Conservation (phyloP, 2,329 filamentous ascomycete genomes). For the Exophiala phaeomuriformis region DNA sequence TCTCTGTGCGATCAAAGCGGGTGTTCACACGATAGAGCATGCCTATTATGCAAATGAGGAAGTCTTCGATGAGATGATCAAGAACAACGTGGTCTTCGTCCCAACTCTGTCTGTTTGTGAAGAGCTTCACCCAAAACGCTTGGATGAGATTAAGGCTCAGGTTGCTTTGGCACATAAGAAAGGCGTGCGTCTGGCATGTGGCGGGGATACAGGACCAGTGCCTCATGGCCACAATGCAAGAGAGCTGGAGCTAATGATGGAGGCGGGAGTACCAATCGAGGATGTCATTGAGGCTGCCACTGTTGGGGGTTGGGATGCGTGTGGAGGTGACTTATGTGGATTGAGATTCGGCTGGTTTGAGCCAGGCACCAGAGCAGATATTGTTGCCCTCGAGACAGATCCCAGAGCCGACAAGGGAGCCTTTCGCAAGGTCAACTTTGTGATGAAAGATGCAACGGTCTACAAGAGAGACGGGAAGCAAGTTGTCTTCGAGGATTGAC, state of each 20-base stretch:
- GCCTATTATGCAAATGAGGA: conserved; percentile 36
- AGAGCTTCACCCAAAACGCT: conserved; percentile 25
- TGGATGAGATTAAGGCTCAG: conserved; percentile 13
- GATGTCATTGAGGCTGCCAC: conserved; percentile 47
- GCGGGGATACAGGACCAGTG: conserved; percentile 50
- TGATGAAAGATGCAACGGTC: conserved; percentile 51
- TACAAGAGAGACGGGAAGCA: conserved; percentile 36
- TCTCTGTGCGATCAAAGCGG: conserved; percentile 42
- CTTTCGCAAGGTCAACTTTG: conserved; percentile 46
- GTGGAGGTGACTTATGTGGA: conserved; percentile 47
- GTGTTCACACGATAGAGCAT: conserved; percentile 46
- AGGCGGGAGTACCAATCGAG: conserved; percentile 45
- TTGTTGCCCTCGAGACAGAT: conserved; percentile 45
- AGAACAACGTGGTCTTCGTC: conserved; percentile 44
- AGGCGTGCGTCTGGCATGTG: conserved; percentile 47
- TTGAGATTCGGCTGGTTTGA: conserved; percentile 48
- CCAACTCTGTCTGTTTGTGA: conserved; percentile 48
- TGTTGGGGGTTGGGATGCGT: conserved; percentile 50
- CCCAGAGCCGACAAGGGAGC: conserved; percentile 37
- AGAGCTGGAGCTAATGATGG: conserved; percentile 49
- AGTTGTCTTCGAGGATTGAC: background rate
- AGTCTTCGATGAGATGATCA: conserved; percentile 40
- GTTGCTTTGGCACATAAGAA: conserved; percentile 41
- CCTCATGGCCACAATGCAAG: conserved; percentile 48
- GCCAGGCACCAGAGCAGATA: conserved; percentile 45